Evolutionary conservation across 176 grass and related monocot species (phyloP).

Genomic region (Alopecurus myosuroides): DNA sequence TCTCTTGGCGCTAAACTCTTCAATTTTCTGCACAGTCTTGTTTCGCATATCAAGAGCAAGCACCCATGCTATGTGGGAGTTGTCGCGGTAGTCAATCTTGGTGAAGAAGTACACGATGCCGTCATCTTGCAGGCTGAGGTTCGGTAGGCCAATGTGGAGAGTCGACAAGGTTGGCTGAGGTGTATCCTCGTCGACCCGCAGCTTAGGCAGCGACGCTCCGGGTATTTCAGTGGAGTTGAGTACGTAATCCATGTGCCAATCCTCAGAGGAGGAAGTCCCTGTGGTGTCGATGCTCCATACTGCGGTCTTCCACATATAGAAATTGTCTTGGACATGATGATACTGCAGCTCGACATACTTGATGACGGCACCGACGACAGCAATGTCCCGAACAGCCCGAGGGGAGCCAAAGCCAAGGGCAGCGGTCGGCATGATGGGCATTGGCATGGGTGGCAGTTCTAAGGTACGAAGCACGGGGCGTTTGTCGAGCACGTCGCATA

Average conservation of each 20-base stretch:
- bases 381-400: not conserved
- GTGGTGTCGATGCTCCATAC: not conserved
- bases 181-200: not conserved
- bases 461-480: not conserved
- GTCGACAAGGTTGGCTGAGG: not conserved
- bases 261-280: not conserved
- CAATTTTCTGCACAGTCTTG: too few species aligned
- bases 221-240: not conserved
- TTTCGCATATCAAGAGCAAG: not conserved
- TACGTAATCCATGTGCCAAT: not conserved
- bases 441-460: not conserved
- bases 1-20: too few species aligned
- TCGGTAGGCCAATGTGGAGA: not conserved
- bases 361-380: not conserved
- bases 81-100: not conserved
- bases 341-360: not conserved
- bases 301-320: not conserved
- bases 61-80: not conserved
- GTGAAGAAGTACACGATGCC: not conserved
- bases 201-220: not conserved
- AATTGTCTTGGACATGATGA: not conserved
- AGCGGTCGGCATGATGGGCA: not conserved
- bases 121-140: not conserved
- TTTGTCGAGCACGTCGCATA: not conserved
- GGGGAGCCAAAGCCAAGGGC: not conserved